Percentiles rank a stretch among this genome's conserved stretches.
These are phyloP conservation scores for Aspergillus calidoustus DNA, from an alignment of 2,329 filamentous ascomycete species.

Conservation along the genomic window DNA sequence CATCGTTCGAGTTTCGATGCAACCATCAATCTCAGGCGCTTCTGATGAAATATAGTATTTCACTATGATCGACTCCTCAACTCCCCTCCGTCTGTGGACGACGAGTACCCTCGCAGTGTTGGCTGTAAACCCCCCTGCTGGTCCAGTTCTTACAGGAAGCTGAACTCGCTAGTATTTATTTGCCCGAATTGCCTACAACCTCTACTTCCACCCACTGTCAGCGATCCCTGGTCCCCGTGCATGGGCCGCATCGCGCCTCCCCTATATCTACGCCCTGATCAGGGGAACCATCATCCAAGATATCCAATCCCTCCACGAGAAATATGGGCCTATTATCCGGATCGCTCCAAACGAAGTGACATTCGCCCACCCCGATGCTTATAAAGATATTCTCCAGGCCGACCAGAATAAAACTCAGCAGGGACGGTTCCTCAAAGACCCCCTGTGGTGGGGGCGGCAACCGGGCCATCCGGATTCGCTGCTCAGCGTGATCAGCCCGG, in stretches of 20 bases:
- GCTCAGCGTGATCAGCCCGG: conserved; percentile 8
- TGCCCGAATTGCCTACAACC: not conserved
- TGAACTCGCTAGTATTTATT: not conserved
- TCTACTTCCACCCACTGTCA: conserved; percentile 4
- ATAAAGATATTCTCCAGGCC: conserved; percentile 3
- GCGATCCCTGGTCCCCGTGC: not conserved
- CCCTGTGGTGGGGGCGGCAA: conserved; percentile 10
- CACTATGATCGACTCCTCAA: no score
- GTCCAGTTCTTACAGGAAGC: no score
- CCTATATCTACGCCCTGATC: not conserved
- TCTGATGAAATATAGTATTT: no score
- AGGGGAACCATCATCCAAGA: conserved; percentile 5
- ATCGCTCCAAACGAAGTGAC: conserved; percentile 7
- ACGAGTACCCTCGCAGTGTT: no score
- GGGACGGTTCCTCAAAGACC: conserved; percentile 13
- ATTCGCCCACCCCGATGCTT: conserved; percentile 3
- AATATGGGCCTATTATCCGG: conserved; percentile 6
- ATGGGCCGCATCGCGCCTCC: conserved; percentile 9
- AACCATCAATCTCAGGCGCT: no score
- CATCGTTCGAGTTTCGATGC: no score
- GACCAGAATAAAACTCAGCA: not conserved
- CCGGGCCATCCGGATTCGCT: conserved; percentile 15
- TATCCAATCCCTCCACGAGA: not conserved
- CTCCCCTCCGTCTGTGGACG: no score
- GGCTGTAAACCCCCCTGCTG: no score